These are phyloP conservation scores for Skeletonema marinoi DNA, from an alignment of 108 stramenopile species.

Conservation along the genomic window DNA sequence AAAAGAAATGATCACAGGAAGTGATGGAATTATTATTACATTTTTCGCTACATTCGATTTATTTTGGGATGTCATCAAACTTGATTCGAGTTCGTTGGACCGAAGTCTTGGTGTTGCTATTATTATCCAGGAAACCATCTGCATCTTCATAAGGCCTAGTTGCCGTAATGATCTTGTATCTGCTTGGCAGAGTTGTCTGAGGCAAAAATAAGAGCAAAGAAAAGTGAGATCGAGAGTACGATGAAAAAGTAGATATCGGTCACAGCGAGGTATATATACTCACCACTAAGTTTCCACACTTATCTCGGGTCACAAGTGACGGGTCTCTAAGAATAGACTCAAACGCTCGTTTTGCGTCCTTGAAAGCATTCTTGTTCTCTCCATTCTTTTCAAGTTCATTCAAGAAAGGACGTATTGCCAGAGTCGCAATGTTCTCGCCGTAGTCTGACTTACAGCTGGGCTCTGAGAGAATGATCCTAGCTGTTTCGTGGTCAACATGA, in stretches of 20 bases:
- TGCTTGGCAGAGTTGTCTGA: constrained; percentile 28
- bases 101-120: not conserved
- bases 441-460: constrained; percentile 16
- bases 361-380: constrained; percentile 22
- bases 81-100: constrained; percentile 12
- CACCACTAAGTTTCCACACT: constrained; percentile 26
- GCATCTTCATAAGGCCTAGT: constrained; percentile 22
- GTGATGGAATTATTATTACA: not conserved
- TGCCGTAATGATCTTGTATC: constrained; percentile 38
- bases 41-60: not conserved
- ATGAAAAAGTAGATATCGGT: not conserved
- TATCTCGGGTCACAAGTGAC: constrained; percentile 34
- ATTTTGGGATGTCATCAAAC: constrained; percentile 36
- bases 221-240: not conserved
- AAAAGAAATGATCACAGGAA: constrained; percentile 4
- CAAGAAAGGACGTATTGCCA: constrained; percentile 30
- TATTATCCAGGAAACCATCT: constrained; percentile 18
- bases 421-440: constrained; percentile 34
- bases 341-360: constrained; percentile 26
- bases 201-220: not conserved
- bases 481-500: constrained; percentile 43
- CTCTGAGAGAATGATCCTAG: constrained; percentile 28
- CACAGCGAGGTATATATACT: not conserved
- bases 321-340: constrained; percentile 25
- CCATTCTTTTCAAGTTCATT: constrained; percentile 42